Evolutionary conservation across 139 green algal genomes (phyloP).

Genomic region (Pseudopediastrum boryanum): DNA sequence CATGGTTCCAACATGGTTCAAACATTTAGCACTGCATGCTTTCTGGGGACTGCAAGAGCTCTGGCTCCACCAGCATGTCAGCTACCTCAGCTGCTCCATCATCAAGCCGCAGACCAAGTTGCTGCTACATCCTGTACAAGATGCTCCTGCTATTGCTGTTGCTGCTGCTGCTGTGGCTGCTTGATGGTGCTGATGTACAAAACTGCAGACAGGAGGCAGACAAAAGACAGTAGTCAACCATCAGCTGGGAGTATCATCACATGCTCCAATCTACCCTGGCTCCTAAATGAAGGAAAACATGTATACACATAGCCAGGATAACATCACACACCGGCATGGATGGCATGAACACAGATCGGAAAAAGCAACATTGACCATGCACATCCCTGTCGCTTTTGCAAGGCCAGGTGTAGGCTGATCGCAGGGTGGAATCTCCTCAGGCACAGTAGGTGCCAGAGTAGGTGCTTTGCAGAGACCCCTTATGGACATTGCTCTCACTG

Average conservation of each 20-base stretch:
- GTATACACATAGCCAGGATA: background rate
- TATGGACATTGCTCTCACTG: background rate
- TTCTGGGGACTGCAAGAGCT: no score
- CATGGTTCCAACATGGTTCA: no score
- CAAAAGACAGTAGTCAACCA: background rate
- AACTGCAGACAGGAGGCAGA: conserved; percentile 44
- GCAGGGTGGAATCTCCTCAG: background rate
- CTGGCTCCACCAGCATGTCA: no score
- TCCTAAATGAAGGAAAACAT: background rate
- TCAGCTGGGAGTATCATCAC: background rate
- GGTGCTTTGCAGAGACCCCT: background rate
- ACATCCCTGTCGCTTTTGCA: background rate
- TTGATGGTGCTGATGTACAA: conserved; percentile 74
- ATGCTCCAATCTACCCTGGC: background rate
- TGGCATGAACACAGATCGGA: background rate
- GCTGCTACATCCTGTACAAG: no score
- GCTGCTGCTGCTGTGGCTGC: conserved; percentile 27
- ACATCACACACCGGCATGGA: background rate
- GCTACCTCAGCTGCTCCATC: no score
- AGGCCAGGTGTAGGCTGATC: background rate
- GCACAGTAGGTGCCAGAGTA: background rate
- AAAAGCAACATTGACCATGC: background rate
- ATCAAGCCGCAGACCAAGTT: no score
- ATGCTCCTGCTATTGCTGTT: no score
- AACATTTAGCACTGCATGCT: no score